These are phyloP conservation scores for Choiromyces venosus DNA, from an alignment of 495 filamentous ascomycete species.

Conservation along the genomic window DNA sequence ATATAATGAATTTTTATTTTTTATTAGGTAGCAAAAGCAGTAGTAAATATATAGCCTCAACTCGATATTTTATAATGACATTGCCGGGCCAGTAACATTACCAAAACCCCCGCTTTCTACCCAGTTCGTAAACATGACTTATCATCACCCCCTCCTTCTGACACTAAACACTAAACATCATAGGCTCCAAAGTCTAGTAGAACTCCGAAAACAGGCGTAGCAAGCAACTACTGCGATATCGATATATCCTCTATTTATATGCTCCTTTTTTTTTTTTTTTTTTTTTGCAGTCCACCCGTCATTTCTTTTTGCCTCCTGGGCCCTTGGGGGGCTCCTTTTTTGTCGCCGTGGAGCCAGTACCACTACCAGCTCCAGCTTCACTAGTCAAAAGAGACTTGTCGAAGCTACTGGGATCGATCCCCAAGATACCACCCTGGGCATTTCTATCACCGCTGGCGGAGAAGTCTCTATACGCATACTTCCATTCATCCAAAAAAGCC, in stretches of 20 bases:
- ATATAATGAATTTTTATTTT: neutral
- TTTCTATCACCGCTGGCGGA: slow-evolving; percentile 85
- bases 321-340: slow-evolving; percentile 37
- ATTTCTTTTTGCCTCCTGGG: slow-evolving; percentile 33
- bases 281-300: slow-evolving; percentile 24
- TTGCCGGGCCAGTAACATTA: neutral
- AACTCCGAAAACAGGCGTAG: neutral
- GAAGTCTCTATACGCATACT: slow-evolving; percentile 93
- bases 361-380: slow-evolving; percentile 9
- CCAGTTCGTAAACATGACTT: neutral
- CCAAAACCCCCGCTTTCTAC: neutral
- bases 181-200: neutral
- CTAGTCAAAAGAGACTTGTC: slow-evolving; percentile 57
- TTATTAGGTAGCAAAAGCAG: neutral
- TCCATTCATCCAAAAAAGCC: slow-evolving; percentile 87
- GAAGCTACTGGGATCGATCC: slow-evolving; percentile 85
- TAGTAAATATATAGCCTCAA: neutral
- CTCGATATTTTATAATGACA: neutral
- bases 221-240: neutral
- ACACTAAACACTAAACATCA: neutral
- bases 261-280: slow-evolving; percentile 34
- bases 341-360: slow-evolving; percentile 5
- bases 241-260: slow-evolving; percentile 21
- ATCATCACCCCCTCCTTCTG: neutral
- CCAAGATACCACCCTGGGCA: slow-evolving; percentile 87